Conservation (phyloP, 73 alveolate genomes). For the Paramecium sonneborni region DNA sequence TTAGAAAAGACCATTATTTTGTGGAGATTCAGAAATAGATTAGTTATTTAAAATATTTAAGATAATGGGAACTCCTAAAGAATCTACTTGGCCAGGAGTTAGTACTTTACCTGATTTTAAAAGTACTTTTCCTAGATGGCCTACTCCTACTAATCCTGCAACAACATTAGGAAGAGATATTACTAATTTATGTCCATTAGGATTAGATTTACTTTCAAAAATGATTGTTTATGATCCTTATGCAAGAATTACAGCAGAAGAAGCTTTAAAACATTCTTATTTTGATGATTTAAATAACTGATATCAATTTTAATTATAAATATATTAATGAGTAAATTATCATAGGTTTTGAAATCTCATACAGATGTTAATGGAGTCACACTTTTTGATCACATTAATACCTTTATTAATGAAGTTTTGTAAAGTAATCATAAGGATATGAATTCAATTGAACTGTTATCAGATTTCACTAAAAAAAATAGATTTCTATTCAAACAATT, state of each 20-base stretch:
- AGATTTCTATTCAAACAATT: conserved; percentile 56
- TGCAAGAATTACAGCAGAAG: conserved; percentile 83
- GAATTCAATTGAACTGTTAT: conserved; percentile 28
- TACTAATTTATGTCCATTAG: conserved; percentile 62
- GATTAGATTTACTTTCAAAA: conserved; percentile 68
- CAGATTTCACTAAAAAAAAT: conserved; percentile 67
- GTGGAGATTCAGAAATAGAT: conserved; percentile 94
- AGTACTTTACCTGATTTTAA: conserved; percentile 89
- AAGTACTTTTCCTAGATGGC: conserved; percentile 91
- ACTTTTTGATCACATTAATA: conserved; percentile 18
- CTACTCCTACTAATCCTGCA: conserved; percentile 52
- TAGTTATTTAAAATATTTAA: conserved; percentile 90
- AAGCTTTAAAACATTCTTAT: conserved; percentile 81
- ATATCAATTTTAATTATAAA: background rate
- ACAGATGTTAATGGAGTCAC: conserved; percentile 50
- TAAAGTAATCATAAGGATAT: conserved; percentile 44
- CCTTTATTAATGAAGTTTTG: background rate
- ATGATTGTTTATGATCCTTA: conserved; percentile 81
- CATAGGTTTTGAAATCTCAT: conserved; percentile 50
- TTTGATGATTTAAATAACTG: conserved; percentile 63
- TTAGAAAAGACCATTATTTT: conserved; percentile 81
- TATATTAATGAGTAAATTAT: conserved; percentile 48
- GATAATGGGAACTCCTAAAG: conserved; percentile 93
- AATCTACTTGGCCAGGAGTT: conserved; percentile 89
- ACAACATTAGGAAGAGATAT: conserved; percentile 50